A percentile compares a stretch with the other conserved stretches of the same genome.
Evolutionary conservation across 345 rosid genomes (phyloP).

Genomic region (Eucalyptus leucophloia): DNA sequence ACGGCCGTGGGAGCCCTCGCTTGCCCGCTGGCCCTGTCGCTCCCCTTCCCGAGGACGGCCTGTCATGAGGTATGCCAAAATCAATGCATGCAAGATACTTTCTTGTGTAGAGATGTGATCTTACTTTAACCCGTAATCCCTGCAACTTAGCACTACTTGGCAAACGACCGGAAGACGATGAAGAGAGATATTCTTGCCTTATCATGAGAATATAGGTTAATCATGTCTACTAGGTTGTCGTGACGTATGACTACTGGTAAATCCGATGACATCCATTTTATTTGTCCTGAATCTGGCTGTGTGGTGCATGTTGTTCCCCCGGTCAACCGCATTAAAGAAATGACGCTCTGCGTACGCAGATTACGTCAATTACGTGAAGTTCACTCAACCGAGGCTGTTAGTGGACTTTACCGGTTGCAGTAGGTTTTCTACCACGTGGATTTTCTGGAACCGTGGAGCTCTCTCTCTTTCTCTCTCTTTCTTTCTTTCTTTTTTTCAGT

Average conservation of each 20-base stretch:
- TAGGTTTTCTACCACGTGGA: background rate
- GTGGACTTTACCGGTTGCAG: background rate
- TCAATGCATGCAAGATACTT: background rate
- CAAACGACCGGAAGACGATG: background rate
- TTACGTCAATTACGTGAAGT: background rate
- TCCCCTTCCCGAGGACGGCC: conserved; percentile 78
- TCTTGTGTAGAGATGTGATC: background rate
- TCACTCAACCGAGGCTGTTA: background rate
- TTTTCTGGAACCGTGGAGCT: background rate
- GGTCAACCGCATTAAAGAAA: background rate
- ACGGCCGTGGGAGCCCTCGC: conserved; percentile 74
- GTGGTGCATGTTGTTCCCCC: background rate
- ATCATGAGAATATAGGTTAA: background rate
- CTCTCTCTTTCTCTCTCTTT: background rate
- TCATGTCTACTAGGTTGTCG: background rate
- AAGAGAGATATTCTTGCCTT: background rate
- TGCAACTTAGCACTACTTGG: background rate
- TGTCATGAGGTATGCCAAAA: conserved; percentile 37
- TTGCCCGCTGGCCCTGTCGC: conserved; percentile 49
- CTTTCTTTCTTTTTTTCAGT: background rate
- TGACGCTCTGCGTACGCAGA: background rate
- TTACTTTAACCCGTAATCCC: background rate
- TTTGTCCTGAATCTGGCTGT: background rate
- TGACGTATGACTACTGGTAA: background rate
- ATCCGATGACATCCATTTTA: background rate